phyloP scores from a whole-genome alignment of 2,329 filamentous ascomycete genomes.

The Fusarium metavorans region DNA sequence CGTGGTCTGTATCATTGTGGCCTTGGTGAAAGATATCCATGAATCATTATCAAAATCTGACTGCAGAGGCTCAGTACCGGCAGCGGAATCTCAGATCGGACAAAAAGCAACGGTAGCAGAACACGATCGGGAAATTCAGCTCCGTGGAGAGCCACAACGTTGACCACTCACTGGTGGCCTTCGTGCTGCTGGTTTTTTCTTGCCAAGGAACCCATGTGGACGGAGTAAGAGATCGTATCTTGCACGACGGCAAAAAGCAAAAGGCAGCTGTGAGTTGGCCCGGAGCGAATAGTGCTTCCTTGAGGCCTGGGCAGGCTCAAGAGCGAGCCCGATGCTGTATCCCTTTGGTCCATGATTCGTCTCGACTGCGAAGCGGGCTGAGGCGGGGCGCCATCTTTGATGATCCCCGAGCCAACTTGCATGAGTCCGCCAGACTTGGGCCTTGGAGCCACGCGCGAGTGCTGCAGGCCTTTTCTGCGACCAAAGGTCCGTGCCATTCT shows the following conservation, averaged over 20 bases:
- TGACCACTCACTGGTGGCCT: background rate
- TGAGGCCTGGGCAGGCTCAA: slow-evolving; percentile 25
- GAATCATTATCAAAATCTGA: background rate
- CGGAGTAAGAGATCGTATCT: slow-evolving; percentile 9
- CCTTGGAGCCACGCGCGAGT: slow-evolving; percentile 17
- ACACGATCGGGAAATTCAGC: background rate
- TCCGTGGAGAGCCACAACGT: background rate
- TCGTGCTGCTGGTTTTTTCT: background rate
- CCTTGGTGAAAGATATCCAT: background rate
- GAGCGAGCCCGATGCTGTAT: slow-evolving; percentile 29
- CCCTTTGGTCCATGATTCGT: slow-evolving; percentile 33
- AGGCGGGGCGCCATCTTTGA: slow-evolving; percentile 29
- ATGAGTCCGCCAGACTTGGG: slow-evolving; percentile 8
- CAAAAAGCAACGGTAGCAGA: slow-evolving; percentile 1
- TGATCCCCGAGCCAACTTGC: slow-evolving; percentile 27
- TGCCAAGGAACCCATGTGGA: slow-evolving; percentile 2
- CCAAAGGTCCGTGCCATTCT: slow-evolving; percentile 38
- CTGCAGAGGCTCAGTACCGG: background rate
- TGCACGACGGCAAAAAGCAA: slow-evolving; percentile 26
- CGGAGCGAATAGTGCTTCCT: background rate
- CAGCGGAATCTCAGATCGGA: background rate
- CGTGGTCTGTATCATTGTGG: background rate
- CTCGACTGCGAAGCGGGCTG: slow-evolving; percentile 10
- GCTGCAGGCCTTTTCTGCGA: slow-evolving; percentile 17
- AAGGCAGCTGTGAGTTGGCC: slow-evolving; percentile 9